Evolutionary conservation across 2,329 filamentous ascomycete genomes (phyloP).

Genomic region (Cryoendolithus antarcticus): DNA sequence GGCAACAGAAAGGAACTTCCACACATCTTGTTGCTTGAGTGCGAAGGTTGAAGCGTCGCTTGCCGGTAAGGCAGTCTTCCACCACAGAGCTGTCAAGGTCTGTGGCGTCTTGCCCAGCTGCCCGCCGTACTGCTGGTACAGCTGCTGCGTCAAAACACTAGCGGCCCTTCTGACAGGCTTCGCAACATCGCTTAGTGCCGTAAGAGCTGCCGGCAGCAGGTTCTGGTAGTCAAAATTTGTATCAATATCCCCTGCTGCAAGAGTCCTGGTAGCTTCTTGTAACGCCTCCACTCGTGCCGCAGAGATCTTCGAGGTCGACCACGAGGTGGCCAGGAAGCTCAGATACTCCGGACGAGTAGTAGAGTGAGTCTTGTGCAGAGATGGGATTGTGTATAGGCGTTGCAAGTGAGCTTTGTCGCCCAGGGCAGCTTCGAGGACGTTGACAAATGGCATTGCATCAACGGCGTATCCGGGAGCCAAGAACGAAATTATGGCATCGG

Average conservation of each 20-base stretch:
- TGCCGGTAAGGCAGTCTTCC: conserved; percentile 53
- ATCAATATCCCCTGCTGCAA: not conserved
- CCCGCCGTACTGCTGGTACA: conserved; percentile 4
- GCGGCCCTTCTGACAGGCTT: conserved; percentile 41
- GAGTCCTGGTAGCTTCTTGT: not conserved
- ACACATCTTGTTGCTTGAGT: conserved; percentile 34
- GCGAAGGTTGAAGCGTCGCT: too few relatives aligned
- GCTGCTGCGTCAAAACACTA: not conserved
- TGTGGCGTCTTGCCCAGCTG: conserved; percentile 21
- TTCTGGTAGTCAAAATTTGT: conserved; percentile 50
- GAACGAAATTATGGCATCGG: too few relatives aligned
- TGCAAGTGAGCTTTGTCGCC: conserved; percentile 11
- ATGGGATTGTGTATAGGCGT: conserved; percentile 5
- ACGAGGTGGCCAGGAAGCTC: conserved; percentile 11
- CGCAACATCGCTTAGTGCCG: conserved; percentile 40
- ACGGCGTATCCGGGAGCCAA: too few relatives aligned
- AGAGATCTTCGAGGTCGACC: conserved; percentile 8
- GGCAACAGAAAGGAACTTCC: conserved; percentile 51
- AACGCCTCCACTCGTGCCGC: not conserved
- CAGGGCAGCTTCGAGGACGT: conserved; percentile 3
- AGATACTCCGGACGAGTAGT: conserved; percentile 8
- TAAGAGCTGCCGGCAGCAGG: conserved; percentile 68
- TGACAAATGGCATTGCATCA: too few relatives aligned
- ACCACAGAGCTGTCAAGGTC: conserved; percentile 32
- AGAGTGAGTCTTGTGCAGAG: conserved; percentile 7